Percentiles rank a stretch among this genome's conserved stretches.
These are phyloP conservation scores for Tricholoma matsutake DNA, from an alignment of 768 basidiomycete genomes.

Conservation along the genomic window DNA sequence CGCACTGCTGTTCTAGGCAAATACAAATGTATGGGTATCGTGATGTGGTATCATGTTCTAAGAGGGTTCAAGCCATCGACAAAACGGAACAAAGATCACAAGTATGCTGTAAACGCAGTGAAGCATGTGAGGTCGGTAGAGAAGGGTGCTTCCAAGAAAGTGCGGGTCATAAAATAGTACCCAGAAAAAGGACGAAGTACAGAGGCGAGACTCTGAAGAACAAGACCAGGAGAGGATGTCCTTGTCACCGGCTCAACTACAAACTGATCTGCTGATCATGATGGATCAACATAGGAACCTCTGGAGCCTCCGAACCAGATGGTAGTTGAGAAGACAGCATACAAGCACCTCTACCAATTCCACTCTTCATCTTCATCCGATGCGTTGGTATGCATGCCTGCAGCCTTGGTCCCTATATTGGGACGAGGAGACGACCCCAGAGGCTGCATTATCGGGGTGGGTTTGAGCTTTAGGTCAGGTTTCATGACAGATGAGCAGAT, in stretches of 20 bases:
- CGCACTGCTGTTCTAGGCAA: too few species aligned
- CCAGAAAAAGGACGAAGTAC: neutral
- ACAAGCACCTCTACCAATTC: constrained; percentile 49
- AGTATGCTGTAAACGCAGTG: neutral
- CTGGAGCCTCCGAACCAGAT: neutral
- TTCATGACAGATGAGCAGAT: constrained; percentile 30
- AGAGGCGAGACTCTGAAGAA: neutral
- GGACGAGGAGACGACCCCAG: neutral
- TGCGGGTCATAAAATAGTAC: neutral
- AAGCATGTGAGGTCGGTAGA: neutral
- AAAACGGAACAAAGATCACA: too few species aligned
- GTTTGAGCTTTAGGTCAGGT: constrained; percentile 21
- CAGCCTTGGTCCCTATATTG: neutral
- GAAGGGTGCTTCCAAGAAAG: neutral
- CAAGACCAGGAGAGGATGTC: neutral
- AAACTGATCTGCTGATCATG: neutral
- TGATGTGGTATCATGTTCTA: neutral
- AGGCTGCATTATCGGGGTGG: constrained; percentile 2
- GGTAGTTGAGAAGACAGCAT: neutral
- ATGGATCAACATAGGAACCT: too few species aligned
- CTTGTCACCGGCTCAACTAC: neutral
- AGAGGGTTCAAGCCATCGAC: neutral
- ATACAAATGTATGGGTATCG: neutral
- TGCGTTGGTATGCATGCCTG: constrained; percentile 11
- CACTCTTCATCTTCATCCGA: constrained; percentile 52